These are phyloP conservation scores for Xylaria sp. DNA, from an alignment of 2,329 filamentous ascomycete species.

Conservation along the genomic window DNA sequence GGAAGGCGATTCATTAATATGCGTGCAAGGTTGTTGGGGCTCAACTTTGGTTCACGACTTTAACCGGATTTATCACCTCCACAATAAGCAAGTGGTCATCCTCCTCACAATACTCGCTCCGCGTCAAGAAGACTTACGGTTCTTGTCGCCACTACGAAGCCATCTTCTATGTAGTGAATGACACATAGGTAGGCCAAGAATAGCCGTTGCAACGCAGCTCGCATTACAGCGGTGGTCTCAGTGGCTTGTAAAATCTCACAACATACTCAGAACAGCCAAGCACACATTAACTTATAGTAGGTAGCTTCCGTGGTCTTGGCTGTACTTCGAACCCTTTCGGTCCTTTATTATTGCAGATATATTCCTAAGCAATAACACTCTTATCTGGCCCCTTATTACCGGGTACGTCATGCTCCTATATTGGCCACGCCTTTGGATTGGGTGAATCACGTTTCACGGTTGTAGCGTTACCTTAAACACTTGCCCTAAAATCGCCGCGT, in stretches of 20 bases:
- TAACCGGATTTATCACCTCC: slow-evolving; percentile 39
- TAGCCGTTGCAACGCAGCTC: not conserved
- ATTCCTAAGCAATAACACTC: slow-evolving; percentile 19
- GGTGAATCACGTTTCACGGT: slow-evolving; percentile 26
- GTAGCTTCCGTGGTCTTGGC: slow-evolving; percentile 17
- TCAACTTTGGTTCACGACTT: slow-evolving; percentile 35
- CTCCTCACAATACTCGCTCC: slow-evolving; percentile 25
- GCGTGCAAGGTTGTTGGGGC: slow-evolving; percentile 30
- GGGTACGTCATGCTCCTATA: slow-evolving; percentile 8
- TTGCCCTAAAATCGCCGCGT: not conserved
- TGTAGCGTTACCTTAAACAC: slow-evolving; percentile 3
- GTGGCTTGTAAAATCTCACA: slow-evolving; percentile 13
- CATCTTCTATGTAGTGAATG: not conserved
- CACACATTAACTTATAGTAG: slow-evolving; percentile 1
- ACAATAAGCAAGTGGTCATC: slow-evolving; percentile 26
- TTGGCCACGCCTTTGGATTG: slow-evolving; percentile 6
- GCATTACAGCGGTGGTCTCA: not conserved
- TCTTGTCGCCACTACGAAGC: slow-evolving; percentile 3
- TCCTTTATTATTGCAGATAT: slow-evolving; percentile 27
- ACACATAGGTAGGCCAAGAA: slow-evolving; percentile 3
- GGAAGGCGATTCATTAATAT: slow-evolving; percentile 25
- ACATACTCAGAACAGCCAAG: slow-evolving; percentile 16
- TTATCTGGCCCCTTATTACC: slow-evolving; percentile 21
- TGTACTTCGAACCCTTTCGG: slow-evolving; percentile 28
- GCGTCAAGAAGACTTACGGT: not conserved